A percentile compares a stretch with the other conserved stretches of the same genome.
These are phyloP conservation scores for Parmales sp. DNA, from an alignment of 108 stramenopile genomes.

Conservation along the genomic window DNA sequence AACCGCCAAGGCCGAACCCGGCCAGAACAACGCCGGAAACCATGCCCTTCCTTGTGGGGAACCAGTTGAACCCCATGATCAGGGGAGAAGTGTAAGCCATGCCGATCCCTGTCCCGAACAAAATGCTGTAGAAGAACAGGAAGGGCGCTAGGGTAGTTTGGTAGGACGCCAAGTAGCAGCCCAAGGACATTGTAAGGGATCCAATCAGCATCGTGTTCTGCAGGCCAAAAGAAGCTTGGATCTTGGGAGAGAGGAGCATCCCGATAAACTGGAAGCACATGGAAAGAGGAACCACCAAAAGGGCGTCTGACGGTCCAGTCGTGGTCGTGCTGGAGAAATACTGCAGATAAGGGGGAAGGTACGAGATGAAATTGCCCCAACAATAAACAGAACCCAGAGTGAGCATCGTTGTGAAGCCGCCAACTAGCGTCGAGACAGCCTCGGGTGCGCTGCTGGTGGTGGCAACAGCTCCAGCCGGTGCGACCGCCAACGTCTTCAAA, in stretches of 20 bases:
- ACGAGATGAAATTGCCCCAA: constrained; percentile 36
- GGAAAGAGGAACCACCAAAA: constrained; percentile 21
- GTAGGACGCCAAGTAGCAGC: constrained; percentile 26
- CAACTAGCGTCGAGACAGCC: neutral
- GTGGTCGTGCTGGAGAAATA: neutral
- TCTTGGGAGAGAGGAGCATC: constrained; percentile 23
- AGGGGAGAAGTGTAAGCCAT: constrained; percentile 44
- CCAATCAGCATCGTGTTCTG: neutral
- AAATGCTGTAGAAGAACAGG: constrained; percentile 27
- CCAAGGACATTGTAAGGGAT: neutral
- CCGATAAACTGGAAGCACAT: constrained; percentile 19
- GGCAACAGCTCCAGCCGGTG: no score
- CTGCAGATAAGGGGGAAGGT: constrained; percentile 23
- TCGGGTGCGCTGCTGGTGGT: neutral
- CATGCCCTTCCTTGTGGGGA: constrained; percentile 32
- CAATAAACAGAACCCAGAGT: constrained; percentile 29
- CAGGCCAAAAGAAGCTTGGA: constrained; percentile 14
- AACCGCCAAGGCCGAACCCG: constrained; percentile 37
- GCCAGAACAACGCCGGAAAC: constrained; percentile 34
- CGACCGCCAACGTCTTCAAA: no score
- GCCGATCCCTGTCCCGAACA: constrained; percentile 37
- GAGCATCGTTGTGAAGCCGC: constrained; percentile 7
- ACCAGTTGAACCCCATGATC: constrained; percentile 35
- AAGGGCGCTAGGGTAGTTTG: constrained; percentile 23
- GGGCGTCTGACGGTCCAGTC: constrained; percentile 12